Evolutionary conservation across 2,329 filamentous ascomycete species (phyloP), one percentile per base, ranked within the genome.

Genomic region (Ophiostoma sp.): DNA sequence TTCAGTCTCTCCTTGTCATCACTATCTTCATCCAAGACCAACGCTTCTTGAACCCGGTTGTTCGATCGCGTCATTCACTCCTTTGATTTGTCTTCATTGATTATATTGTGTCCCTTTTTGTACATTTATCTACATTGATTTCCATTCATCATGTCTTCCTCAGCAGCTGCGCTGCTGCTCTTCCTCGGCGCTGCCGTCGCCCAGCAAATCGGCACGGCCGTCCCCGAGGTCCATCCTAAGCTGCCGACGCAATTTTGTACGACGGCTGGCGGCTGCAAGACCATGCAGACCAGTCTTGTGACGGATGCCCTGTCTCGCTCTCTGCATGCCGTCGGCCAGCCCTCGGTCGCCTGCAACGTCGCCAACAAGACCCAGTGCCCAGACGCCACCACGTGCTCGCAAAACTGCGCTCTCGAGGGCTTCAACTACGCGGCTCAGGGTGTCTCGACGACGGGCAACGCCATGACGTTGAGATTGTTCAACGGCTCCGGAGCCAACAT

Each of bases 281-380:
- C 42, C 66, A 12, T 52, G 17, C 42, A 50, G 66, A 52, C 63
- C 31, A 36, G 42, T 28, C 25, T 50, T 8, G 42, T 52, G 4
- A 69, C 66, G 25, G 76, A 80, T 22, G 66, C 66, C 25, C 45
- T 52, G 7, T 36, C 28, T 8, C 45, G 66, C 9, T 31, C 19
- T 2, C 66, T 50, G 45, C 66, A 69, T 19, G 42, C 45, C 25
- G 28, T 33, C 42, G 42, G 28, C 66, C 42, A 52, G 22, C 42
- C 66, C 17, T 42, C 75, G 15, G 77, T 78, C 0, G 33, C 69
- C 6, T 77, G 76, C 25, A 66, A 28, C 36, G 74, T 77, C 8
- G 66, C 66, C 66, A 68, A 68, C 63, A 28, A 68, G 22, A 68
- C 63, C 22, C 63, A 68, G 63, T 68, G 63, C 63, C 63, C 63